Conservation (phyloP, 2,329 filamentous ascomycete species). For the Trichoderma asperellum region DNA sequence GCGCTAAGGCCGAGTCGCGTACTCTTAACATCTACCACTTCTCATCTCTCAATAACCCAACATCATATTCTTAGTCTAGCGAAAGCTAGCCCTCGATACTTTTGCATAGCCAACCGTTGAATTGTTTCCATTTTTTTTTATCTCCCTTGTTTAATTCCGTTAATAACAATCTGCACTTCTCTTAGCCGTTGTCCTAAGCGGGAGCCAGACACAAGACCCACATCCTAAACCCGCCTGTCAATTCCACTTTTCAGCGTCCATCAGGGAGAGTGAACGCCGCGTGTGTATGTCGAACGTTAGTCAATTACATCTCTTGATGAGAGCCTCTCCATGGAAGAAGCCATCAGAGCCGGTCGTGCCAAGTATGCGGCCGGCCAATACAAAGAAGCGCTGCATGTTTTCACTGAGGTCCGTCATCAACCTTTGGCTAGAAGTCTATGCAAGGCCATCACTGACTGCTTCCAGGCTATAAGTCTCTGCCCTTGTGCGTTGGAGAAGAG, state of each 20-base stretch:
- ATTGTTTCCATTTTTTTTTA: neutral
- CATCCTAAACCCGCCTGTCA: neutral
- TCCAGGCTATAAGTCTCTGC: conserved; percentile 45
- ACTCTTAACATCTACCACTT: neutral
- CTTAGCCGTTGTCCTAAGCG: neutral
- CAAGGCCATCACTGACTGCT: neutral
- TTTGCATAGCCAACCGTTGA: neutral
- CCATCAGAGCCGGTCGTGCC: conserved; percentile 41
- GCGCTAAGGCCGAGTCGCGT: neutral
- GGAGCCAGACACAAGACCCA: neutral
- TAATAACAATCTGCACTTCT: neutral
- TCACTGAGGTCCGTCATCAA: conserved; percentile 41
- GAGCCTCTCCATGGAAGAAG: conserved; percentile 35
- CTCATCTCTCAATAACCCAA: neutral
- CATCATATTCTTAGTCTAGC: neutral
- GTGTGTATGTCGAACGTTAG: neutral
- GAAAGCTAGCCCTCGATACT: neutral
- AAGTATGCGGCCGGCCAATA: conserved; percentile 42
- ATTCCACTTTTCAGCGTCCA: neutral
- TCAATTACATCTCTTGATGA: conserved; percentile 9
- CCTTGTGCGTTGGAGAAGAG: conserved; percentile 39
- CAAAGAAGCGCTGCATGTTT: conserved; percentile 43
- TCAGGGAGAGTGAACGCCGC: neutral
- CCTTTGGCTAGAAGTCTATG: neutral
- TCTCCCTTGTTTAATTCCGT: neutral